Percentiles rank a stretch among this genome's conserved stretches.
Evolutionary conservation across 495 filamentous ascomycete genomes (phyloP).

Genomic region (Acidiella bohemica): DNA sequence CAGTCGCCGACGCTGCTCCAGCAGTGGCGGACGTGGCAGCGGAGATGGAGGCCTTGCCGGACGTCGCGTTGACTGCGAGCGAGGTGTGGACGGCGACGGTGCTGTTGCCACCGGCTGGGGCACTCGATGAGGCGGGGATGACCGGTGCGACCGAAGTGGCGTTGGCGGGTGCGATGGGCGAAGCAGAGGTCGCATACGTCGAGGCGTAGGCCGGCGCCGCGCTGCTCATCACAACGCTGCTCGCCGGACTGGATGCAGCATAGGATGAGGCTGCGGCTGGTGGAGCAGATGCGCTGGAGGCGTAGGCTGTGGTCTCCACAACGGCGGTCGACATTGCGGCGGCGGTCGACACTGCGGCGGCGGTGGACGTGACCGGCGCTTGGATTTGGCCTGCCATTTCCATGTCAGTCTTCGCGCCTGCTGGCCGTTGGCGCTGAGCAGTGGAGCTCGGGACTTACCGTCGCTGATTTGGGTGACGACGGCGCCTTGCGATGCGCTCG

Average conservation of each 20-base stretch:
- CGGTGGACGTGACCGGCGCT: background rate
- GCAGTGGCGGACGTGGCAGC: background rate
- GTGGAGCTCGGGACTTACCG: background rate
- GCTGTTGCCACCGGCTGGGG: constrained; percentile 5
- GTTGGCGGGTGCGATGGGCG: constrained; percentile 1
- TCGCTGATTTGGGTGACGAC: constrained; percentile 10
- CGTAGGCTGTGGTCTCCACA: background rate
- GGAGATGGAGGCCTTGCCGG: background rate
- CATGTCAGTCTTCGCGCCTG: background rate
- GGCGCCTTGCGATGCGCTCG: background rate
- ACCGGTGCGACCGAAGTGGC: constrained; percentile 3
- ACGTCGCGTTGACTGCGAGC: constrained; percentile 1
- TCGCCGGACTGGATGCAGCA: background rate
- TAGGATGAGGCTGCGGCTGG: background rate
- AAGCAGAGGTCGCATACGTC: too few species aligned
- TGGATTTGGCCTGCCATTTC: constrained; percentile 7
- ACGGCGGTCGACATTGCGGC: background rate
- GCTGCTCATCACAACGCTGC: background rate
- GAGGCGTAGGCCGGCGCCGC: constrained; percentile 3
- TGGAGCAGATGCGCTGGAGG: background rate
- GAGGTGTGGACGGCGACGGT: background rate
- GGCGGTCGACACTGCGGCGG: background rate
- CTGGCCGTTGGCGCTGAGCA: background rate
- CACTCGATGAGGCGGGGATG: background rate
- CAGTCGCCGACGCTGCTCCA: background rate